These are phyloP conservation scores for Parmales sp. DNA, from an alignment of 108 stramenopile species.

Conservation along the genomic window DNA sequence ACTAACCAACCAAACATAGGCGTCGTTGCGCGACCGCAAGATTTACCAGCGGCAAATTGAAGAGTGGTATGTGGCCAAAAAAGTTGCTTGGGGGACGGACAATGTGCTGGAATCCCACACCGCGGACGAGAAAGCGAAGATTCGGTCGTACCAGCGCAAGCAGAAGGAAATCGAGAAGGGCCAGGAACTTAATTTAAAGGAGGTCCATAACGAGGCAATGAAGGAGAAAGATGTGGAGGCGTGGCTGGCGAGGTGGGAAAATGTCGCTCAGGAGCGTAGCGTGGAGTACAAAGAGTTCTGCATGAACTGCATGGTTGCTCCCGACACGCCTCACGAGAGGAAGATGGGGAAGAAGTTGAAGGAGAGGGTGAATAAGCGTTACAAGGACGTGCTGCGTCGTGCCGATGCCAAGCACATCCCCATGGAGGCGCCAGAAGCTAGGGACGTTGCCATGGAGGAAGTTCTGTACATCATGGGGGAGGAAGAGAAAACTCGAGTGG, in stretches of 20 bases:
- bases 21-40: conserved; percentile 5
- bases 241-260: conserved; percentile 1
- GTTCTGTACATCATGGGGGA: conserved; percentile 10
- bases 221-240: neutral
- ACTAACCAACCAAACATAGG: no score
- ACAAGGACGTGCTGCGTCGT: neutral
- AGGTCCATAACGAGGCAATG: neutral
- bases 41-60: neutral
- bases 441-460: neutral
- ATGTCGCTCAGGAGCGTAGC: neutral
- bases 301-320: conserved; percentile 5
- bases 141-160: neutral
- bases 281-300: neutral
- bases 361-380: neutral
- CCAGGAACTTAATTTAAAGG: neutral
- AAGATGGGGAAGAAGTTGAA: neutral
- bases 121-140: conserved; percentile 6
- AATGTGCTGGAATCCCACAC: conserved; percentile 4
- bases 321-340: conserved; percentile 4
- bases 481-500: conserved; percentile 2
- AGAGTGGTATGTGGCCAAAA: conserved; percentile 5
- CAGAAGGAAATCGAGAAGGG: neutral
- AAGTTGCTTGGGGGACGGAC: neutral
- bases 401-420: neutral
- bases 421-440: conserved; percentile 7